Conservation (phyloP, 805 yeast genomes). For the Tanozyma kutaoensis region DNA sequence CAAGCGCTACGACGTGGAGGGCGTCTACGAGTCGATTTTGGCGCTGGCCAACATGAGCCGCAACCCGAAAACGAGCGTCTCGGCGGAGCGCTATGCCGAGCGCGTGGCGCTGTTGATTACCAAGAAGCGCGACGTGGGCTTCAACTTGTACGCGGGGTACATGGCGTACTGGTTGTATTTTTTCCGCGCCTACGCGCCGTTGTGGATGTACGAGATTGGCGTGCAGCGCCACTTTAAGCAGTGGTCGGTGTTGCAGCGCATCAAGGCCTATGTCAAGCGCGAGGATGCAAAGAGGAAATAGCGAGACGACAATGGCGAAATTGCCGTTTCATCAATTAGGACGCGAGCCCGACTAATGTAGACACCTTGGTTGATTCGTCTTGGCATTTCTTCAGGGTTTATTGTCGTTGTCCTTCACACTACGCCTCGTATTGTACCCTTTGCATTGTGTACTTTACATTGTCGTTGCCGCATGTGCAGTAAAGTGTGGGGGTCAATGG, state of each 20-base stretch:
- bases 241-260: constrained; percentile 2
- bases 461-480: too few relatives aligned
- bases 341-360: too few relatives aligned
- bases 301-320: too few relatives aligned
- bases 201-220: constrained; percentile 3
- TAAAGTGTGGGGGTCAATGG: too few relatives aligned
- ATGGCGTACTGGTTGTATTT: constrained; percentile 3
- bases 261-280: too few relatives aligned
- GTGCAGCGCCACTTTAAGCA: constrained; percentile 6
- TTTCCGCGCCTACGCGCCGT: constrained; percentile 4
- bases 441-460: too few relatives aligned
- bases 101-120: constrained; percentile 4
- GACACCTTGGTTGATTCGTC: too few relatives aligned
- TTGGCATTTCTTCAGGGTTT: too few relatives aligned
- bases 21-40: constrained; percentile 8
- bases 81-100: constrained; percentile 4
- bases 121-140: constrained; percentile 3
- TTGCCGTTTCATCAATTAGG: too few relatives aligned
- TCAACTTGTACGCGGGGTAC: constrained; percentile 6
- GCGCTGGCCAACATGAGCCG: constrained; percentile 12
- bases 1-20: constrained; percentile 10
- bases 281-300: too few relatives aligned
- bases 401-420: too few relatives aligned
- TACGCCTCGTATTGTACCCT: too few relatives aligned
- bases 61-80: constrained; percentile 3